Percentiles rank a stretch among this genome's conserved stretches.
Evolutionary conservation across 495 filamentous ascomycete genomes (phyloP).

Genomic region (Aspergillus incahuasiensis): DNA sequence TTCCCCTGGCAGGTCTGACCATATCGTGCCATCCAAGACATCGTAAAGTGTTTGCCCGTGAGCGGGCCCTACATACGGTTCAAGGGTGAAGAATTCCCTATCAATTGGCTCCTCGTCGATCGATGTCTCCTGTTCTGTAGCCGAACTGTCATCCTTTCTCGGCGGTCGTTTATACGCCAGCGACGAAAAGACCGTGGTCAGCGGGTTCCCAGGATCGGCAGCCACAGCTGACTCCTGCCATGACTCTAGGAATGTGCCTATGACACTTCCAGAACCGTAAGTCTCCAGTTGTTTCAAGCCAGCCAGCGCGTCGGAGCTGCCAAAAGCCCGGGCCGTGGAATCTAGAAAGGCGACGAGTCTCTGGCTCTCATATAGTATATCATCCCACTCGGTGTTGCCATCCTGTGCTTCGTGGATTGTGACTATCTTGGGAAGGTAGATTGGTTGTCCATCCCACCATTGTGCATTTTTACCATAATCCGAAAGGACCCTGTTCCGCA

Average conservation of each 20-base stretch:
- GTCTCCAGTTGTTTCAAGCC: slow-evolving; percentile 38
- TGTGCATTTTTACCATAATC: slow-evolving; percentile 67
- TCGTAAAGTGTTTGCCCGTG: slow-evolving; percentile 63
- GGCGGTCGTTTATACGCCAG: slow-evolving; percentile 36
- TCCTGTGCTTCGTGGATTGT: slow-evolving; percentile 40
- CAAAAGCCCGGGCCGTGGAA: slow-evolving; percentile 73
- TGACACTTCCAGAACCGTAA: slow-evolving; percentile 29
- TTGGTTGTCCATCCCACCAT: slow-evolving; percentile 79
- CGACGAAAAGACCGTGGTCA: slow-evolving; percentile 37
- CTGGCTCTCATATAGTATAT: slow-evolving; percentile 53
- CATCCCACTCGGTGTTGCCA: slow-evolving; percentile 38
- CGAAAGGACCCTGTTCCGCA: slow-evolving; percentile 41
- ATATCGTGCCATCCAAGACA: slow-evolving; percentile 64
- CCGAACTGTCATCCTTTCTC: not conserved
- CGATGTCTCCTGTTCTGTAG: not conserved
- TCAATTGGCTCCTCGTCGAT: slow-evolving; percentile 23
- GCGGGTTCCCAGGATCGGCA: slow-evolving; percentile 35
- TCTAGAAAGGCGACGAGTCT: slow-evolving; percentile 87
- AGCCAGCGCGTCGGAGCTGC: slow-evolving; percentile 59
- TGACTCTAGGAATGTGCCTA: slow-evolving; percentile 34
- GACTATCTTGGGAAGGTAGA: slow-evolving; percentile 55
- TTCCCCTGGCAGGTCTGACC: slow-evolving; percentile 47
- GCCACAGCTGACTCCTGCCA: slow-evolving; percentile 42
- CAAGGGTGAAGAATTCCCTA: slow-evolving; percentile 40
- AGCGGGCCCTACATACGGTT: slow-evolving; percentile 34